A percentile compares a stretch with the other conserved stretches of the same genome.
phyloP scores from a whole-genome alignment of 768 basidiomycete genomes.

The Ramaria sp. region DNA sequence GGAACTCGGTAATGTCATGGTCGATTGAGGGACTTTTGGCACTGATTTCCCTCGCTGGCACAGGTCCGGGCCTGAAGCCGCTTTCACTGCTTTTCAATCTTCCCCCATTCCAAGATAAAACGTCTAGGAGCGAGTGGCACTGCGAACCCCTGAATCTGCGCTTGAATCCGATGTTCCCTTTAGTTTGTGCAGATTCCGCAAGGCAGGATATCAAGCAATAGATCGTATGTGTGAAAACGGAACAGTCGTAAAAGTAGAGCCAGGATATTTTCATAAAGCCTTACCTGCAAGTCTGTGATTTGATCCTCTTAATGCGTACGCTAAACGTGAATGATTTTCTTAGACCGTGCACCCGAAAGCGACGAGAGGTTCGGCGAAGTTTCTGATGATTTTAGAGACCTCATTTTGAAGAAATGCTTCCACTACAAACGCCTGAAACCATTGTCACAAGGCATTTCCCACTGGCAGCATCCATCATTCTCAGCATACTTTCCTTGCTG shows the following conservation, averaged over 20 bases:
- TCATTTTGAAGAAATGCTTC: constrained; percentile 47
- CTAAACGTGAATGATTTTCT: not conserved
- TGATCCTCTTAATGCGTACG: constrained; percentile 8
- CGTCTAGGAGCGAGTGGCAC: constrained; percentile 13
- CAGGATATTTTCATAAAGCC: constrained; percentile 68
- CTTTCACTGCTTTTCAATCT: no score
- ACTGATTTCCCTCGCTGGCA: no score
- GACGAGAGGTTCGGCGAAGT: constrained; percentile 70
- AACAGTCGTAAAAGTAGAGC: constrained; percentile 66
- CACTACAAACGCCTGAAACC: no score
- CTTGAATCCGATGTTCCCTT: not conserved
- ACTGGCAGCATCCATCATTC: constrained; percentile 90
- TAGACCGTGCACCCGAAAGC: constrained; percentile 46
- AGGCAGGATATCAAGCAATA: constrained; percentile 78
- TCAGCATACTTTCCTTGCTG: constrained; percentile 90
- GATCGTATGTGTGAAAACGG: constrained; percentile 69
- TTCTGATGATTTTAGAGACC: constrained; percentile 62
- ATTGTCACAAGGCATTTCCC: constrained; percentile 51
- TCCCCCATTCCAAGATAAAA: constrained; percentile 12
- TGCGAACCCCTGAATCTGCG: no score
- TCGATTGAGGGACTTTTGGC: no score
- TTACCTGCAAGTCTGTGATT: constrained; percentile 50
- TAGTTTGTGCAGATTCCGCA: constrained; percentile 54
- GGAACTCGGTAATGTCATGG: no score
- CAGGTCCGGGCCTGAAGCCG: no score